Conservation (phyloP, 1,139 yeast species). For the Debaryomyces subglobosus region DNA sequence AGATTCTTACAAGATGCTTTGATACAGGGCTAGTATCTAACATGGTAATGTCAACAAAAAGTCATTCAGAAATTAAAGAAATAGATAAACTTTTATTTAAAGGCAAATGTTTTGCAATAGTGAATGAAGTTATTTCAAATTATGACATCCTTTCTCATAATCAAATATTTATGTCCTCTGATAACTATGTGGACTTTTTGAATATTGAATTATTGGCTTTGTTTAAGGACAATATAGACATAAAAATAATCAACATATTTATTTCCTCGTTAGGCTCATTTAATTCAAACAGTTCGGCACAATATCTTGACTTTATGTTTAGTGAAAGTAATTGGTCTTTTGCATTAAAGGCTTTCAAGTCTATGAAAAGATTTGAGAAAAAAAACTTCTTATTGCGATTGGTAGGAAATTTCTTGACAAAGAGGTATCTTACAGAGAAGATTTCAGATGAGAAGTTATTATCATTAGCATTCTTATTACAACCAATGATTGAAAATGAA, state of each 20-base stretch:
- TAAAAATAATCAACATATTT: conserved; percentile 22
- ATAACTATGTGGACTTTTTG: conserved; percentile 27
- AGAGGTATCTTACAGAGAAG: conserved; percentile 5
- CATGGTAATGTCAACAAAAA: conserved; percentile 13
- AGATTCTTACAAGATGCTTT: conserved; percentile 18
- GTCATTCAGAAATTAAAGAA: conserved; percentile 28
- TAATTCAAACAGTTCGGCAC: conserved; percentile 18
- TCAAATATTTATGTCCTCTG: conserved; percentile 21
- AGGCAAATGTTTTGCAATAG: conserved; percentile 32
- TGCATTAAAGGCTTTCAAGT: conserved; percentile 19
- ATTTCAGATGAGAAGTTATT: conserved; percentile 7
- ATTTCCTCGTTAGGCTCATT: conserved; percentile 29
- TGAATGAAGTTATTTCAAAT: conserved; percentile 25
- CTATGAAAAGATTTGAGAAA: conserved; percentile 32
- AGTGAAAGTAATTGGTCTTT: conserved; percentile 21
- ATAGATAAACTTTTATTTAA: conserved; percentile 41
- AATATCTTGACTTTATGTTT: conserved; percentile 30
- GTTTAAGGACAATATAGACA: conserved; percentile 11
- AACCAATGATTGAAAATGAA: conserved; percentile 8
- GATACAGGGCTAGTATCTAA: conserved; percentile 20
- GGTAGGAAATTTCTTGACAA: conserved; percentile 8
- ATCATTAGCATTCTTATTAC: conserved; percentile 11
- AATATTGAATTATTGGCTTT: conserved; percentile 19
- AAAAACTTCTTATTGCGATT: conserved; percentile 21
- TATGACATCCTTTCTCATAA: conserved; percentile 15